Evolutionary conservation across 2,329 filamentous ascomycete genomes (phyloP).

Genomic region (Aspergillus sp.): DNA sequence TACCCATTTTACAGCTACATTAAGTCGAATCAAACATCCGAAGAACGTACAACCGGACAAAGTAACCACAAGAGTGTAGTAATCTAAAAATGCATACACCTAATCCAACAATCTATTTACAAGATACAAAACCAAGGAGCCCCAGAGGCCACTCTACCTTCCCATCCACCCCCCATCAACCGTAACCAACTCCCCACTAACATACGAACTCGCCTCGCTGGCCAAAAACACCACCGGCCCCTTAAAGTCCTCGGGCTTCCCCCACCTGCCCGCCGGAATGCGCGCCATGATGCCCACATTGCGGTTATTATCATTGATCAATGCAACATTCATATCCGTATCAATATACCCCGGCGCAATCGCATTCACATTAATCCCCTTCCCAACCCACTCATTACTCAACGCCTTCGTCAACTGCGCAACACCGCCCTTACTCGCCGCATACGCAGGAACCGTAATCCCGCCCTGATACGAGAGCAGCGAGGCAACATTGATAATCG

Average conservation of each 20-base stretch:
- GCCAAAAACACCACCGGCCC: slow-evolving; percentile 76
- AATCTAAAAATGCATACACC: not conserved
- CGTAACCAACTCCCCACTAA: slow-evolving; percentile 76
- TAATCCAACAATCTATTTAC: not conserved
- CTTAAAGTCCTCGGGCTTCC: slow-evolving; percentile 82
- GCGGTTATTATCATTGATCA: slow-evolving; percentile 70
- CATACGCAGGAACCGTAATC: slow-evolving; percentile 83
- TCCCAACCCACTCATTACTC: slow-evolving; percentile 80
- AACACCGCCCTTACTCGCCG: slow-evolving; percentile 81
- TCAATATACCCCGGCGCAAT: slow-evolving; percentile 63
- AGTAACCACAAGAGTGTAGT: not conserved
- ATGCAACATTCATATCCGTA: slow-evolving; percentile 89
- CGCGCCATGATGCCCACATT: slow-evolving; percentile 72
- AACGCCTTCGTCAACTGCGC: slow-evolving; percentile 82
- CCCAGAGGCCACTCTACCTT: slow-evolving; percentile 50
- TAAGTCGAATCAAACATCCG: too few species aligned
- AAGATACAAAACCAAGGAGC: too few species aligned
- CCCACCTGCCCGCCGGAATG: slow-evolving; percentile 85
- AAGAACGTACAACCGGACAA: not conserved
- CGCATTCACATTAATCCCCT: slow-evolving; percentile 71
- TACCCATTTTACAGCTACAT: too few species aligned
- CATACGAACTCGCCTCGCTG: slow-evolving; percentile 73
- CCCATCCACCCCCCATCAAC: slow-evolving; percentile 96
- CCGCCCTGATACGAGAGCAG: slow-evolving; percentile 84
- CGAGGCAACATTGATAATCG: slow-evolving; percentile 80